phyloP scores from a whole-genome alignment of 208 protist genomes.

The Acanthamoeba triangularis region DNA sequence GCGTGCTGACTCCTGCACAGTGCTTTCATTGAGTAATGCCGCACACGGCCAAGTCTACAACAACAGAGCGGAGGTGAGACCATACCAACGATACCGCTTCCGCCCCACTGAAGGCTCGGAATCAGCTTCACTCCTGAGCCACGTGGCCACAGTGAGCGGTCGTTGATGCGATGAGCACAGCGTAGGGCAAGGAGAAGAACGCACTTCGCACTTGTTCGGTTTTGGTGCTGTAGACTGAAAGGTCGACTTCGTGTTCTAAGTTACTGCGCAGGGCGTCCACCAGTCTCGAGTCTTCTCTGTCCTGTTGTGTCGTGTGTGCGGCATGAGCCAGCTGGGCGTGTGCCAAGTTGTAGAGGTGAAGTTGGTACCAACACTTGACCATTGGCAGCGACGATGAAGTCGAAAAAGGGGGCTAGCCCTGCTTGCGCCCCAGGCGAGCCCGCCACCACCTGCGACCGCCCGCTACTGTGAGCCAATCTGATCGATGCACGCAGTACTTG shows the following conservation, averaged over 20 bases:
- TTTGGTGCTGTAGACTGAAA: constrained; percentile 58
- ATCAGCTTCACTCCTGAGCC: not conserved
- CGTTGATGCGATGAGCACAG: not conserved
- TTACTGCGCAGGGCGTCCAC: constrained; percentile 52
- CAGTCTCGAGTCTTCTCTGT: constrained; percentile 42
- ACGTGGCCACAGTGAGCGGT: not conserved
- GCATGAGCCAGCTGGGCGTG: not conserved
- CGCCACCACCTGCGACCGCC: not conserved
- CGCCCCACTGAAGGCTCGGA: constrained; percentile 52
- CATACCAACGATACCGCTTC: constrained; percentile 34
- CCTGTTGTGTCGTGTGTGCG: not conserved
- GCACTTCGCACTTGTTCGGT: not conserved
- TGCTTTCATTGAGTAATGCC: not conserved
- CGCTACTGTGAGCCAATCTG: not conserved
- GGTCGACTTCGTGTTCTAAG: constrained; percentile 33
- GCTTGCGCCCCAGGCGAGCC: constrained; percentile 9
- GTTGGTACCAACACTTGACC: not conserved
- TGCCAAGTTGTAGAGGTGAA: no score
- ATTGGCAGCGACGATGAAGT: constrained; percentile 61
- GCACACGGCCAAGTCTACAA: not conserved
- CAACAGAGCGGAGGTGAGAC: not conserved
- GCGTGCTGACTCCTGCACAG: constrained; percentile 1
- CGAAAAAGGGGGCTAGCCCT: constrained; percentile 25
- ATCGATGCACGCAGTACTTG: not conserved
- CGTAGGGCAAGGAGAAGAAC: not conserved